These are phyloP conservation scores for Metschnikowia lachancei DNA, from an alignment of 805 yeast genomes.

Conservation along the genomic window DNA sequence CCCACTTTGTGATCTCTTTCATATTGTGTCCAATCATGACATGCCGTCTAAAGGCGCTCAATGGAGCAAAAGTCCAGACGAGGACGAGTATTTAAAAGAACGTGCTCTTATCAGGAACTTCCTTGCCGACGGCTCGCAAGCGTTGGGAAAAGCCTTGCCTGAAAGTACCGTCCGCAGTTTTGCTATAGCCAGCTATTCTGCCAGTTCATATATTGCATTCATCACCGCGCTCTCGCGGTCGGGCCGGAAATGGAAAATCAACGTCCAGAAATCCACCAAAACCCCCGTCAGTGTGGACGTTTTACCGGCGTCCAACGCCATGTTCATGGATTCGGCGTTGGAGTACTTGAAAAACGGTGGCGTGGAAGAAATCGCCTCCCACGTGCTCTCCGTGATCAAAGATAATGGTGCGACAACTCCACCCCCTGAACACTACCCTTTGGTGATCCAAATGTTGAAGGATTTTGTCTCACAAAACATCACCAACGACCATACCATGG, in stretches of 20 bases:
- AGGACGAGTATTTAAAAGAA: not conserved
- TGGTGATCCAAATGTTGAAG: constrained; percentile 46
- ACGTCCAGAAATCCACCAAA: constrained; percentile 25
- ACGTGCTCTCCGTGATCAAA: constrained; percentile 6
- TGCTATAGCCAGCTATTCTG: constrained; percentile 5
- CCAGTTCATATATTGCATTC: constrained; percentile 18
- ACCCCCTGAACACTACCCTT: constrained; percentile 25
- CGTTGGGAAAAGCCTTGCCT: constrained; percentile 9
- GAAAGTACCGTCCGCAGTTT: constrained; percentile 1
- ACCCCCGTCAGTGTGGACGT: constrained; percentile 36
- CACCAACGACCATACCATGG: constrained; percentile 43
- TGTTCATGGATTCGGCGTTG: constrained; percentile 17
- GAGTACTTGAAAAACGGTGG: constrained; percentile 24
- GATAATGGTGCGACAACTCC: not conserved
- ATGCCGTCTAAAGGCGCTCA: not conserved
- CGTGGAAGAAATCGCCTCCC: constrained; percentile 23
- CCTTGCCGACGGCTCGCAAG: not conserved
- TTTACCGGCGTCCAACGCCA: constrained; percentile 26
- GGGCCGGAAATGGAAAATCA: constrained; percentile 22
- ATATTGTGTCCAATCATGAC: constrained; percentile 7
- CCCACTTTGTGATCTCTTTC: constrained; percentile 36
- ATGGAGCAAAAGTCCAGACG: not conserved
- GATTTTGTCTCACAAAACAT: constrained; percentile 57
- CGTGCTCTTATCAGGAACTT: not conserved
- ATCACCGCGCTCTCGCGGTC: constrained; percentile 14